A percentile compares a stretch with the other conserved stretches of the same genome.
Conservation (phyloP, 345 rosid species). For the Bruguiera gymnorhiza region DNA sequence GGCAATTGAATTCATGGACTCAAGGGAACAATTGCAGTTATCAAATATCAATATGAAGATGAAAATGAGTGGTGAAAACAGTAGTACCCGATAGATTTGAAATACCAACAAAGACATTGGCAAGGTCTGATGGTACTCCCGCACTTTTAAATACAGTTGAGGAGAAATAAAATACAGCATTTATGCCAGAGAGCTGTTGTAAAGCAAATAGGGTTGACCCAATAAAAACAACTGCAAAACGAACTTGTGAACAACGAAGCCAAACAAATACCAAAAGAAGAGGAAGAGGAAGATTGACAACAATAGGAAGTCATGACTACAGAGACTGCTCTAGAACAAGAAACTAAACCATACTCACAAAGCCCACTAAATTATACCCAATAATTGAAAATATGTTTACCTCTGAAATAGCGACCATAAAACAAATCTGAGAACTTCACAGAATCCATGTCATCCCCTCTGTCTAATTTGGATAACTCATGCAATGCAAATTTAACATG, state of each 20-base stretch:
- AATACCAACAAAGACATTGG: constrained; percentile 72
- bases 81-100: constrained; percentile 69
- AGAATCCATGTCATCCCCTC: constrained; percentile 58
- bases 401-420: constrained; percentile 78
- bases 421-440: constrained; percentile 69
- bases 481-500: constrained; percentile 78
- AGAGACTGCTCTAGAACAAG: constrained; percentile 15
- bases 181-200: constrained; percentile 99
- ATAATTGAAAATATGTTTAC: constrained; percentile 34
- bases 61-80: constrained; percentile 14
- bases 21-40: constrained; percentile 10
- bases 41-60: background rate
- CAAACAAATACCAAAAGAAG: constrained; percentile 24
- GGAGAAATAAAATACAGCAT: constrained; percentile 97
- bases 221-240: constrained; percentile 99
- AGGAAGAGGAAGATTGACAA: constrained; percentile 2
- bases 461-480: constrained; percentile 73
- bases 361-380: constrained; percentile 3
- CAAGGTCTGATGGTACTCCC: constrained; percentile 79
- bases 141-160: constrained; percentile 94
- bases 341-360: constrained; percentile 13
- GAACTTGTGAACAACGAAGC: constrained; percentile 67
- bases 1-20: constrained; percentile 8
- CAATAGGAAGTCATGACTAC: constrained; percentile 9
- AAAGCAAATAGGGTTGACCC: constrained; percentile 99